Base-by-base conservation (phyloP, 352 stramenopile species). In the Plasmopara halstedii region DNA sequence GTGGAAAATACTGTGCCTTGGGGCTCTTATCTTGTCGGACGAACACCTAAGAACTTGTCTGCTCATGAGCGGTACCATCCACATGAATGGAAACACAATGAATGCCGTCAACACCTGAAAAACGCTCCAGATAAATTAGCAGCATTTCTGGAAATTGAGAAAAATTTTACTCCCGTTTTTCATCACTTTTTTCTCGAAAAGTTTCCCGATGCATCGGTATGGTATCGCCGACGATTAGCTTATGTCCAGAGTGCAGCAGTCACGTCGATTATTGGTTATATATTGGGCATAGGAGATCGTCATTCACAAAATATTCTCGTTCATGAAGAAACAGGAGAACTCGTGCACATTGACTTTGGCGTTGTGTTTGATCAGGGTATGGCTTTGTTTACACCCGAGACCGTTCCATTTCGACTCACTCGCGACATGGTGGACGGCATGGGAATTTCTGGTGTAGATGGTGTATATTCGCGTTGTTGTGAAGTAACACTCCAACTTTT, bases 301-400 rank as follows among this genome's bases (percentile, higher is more conserved):
- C 97, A 99, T 50, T 87, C 85, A 19, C 85, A 95, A 42, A 99
- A 99, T 60, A 99, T 99, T 58, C 66, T 99, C 32, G 89, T 99
- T 43, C 90, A 99, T 50, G 77, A 97, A 36, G 87, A 86, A 27
- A 99, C 94, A 2, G 96, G 87, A 9, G 96, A 99, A 67, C 70
- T 99, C 22, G 92, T 99, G 29, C 97, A 99, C 61, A 99, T 99
- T 59, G 97, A 99, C 68, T 99, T 99, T 76, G 97, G 97, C 8
- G 95, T 99, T 34, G 94, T 99, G 9, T 99, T 99, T 75, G 97
- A 99, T 53, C 96, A 99, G 54, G 83, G 80, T 6, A 90, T 94
- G 81, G 78, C 77, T 48, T 62, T 98, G 4, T 83, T 79, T 45
- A 98, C 88, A 17, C 97, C 97, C 1, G 97, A 99, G 72, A 96